Evolutionary conservation across 257 asterid genomes (phyloP), one percentile per base, ranked within the genome.

Genomic region (Solanum megistacrolobum): DNA sequence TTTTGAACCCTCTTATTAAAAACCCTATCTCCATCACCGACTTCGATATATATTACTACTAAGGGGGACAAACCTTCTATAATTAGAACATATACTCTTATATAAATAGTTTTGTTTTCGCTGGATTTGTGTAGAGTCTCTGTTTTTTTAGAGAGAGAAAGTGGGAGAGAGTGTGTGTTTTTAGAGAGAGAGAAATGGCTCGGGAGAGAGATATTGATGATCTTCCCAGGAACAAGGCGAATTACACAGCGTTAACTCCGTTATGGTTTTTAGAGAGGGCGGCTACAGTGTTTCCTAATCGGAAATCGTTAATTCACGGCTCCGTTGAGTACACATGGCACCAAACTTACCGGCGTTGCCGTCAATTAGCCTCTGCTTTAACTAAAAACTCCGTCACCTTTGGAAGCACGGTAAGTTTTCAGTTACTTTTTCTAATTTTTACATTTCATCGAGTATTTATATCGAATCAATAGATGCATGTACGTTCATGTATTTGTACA

Each of bases 361-460:
- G 98, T 89, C 97, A 94, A 79, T 92, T 97, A 48, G 98, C 99
- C 6, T 97, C 98, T 89, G 99, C 98, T 48, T 96, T 97, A 48
- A 31, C 87, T 5, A 89, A 76, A 60, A 92, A 92, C 12, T 93
- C 92, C 88, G 89, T 96, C 91, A 91, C 95, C 89, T 95, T 91
- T 66, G 99, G 99, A 3, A 89, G 90, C 98, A 97, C 98, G 27
- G 98, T 95, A 58, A 58, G 5, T 58, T 55, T 55, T 52, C 60
- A 16, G 23, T 16, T 16, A 52, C 60, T 52, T 52, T 4, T 46
- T 46, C 20, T 46, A 46, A 13, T 46, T 0, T 52, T 52, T 29
- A 29, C 31, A 29, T 29, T 29, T 29, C 31, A 29, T 29, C 2
- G 21, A 3, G 21, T 0, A 0, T 66, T 66, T 25, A 25, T 7